Base-by-base conservation (phyloP, 805 yeast species). In the Kurtzmaniella cleridarum region DNA sequence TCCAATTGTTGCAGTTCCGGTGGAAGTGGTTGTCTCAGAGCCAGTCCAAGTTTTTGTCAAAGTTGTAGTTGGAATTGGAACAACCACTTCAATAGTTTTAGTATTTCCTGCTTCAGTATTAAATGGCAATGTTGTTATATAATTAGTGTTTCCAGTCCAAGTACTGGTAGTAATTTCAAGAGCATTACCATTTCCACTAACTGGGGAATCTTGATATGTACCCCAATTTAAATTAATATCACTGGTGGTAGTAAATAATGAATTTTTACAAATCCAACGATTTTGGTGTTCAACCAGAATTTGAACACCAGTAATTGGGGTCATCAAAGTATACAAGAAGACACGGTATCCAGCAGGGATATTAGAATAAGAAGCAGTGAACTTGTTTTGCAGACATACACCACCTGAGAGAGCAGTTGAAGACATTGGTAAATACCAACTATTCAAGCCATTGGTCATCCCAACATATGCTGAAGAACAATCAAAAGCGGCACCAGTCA, bases 261-360 rank as follows among this genome's bases (percentile, higher is more conserved):
- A 18, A 16, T 41, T 45, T 3, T 17, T 34, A 44, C 57, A 53
- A 4, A 30, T 30, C 27, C 37, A 48, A 11, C 27, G 37, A 41
- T 51, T 45, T 8, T 41, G 43, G 34, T 43, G 45, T 20, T 5
- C 24, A 20, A 8, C 24, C n/a, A n/a, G n/a, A n/a, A 8, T 8
- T 11, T 16, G 14, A 1, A 30, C 28, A n/a, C 10, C 3, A 14
- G 28, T 31, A 27, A 8, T 26, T n/a, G 36, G 36, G 6, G 13
- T 10, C 10, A 38, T 27, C 3, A 34, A n/a, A 10, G 28, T 30
- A 34, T 49, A 52, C 27, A 56, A 44, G 38, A 46, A 56, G 6
- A 58, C 56, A 13, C 59, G 42, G 41, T 45, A 54, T 2, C 64
- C 65, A 2, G 61, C 59, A 6, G 64, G 62, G 20, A 60, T 30